A percentile compares a stretch with the other conserved stretches of the same genome.
Evolutionary conservation across 306 rosid species (phyloP).

Genomic region (Dryas octopetala): DNA sequence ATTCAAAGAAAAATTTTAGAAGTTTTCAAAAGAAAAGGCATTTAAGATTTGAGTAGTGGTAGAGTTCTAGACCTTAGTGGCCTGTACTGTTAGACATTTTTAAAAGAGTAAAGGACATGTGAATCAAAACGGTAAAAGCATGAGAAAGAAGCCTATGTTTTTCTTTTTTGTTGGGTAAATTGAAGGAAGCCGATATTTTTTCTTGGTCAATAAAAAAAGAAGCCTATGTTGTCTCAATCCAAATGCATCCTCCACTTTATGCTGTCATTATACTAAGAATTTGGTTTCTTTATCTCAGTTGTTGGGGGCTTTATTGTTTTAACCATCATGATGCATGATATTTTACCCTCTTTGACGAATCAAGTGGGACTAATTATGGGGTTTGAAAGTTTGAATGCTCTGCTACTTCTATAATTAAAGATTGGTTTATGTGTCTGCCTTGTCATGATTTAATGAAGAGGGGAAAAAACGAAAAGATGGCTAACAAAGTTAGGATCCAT

Average conservation of each 20-base stretch:
- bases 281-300: constrained; percentile 12
- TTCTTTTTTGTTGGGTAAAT: no score
- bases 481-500: neutral
- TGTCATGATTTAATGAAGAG: constrained; percentile 14
- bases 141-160: constrained; percentile 5
- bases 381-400: constrained; percentile 23
- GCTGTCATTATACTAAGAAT: neutral
- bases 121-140: constrained; percentile 17
- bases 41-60: neutral
- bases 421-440: constrained; percentile 8
- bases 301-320: constrained; percentile 27
- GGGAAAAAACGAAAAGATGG: neutral
- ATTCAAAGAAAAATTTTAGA: neutral
- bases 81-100: neutral
- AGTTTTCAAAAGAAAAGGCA: neutral
- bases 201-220: neutral
- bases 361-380: constrained; percentile 26
- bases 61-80: neutral
- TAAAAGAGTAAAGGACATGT: constrained; percentile 13
- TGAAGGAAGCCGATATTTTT: no score
- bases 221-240: constrained; percentile 7
- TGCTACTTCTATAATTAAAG: constrained; percentile 6
- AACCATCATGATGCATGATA: constrained; percentile 27
- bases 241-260: constrained; percentile 12
- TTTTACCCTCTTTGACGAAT: constrained; percentile 28